phyloP scores from a whole-genome alignment of 176 grass and related monocot genomes.

The Eleusine coracana region DNA sequence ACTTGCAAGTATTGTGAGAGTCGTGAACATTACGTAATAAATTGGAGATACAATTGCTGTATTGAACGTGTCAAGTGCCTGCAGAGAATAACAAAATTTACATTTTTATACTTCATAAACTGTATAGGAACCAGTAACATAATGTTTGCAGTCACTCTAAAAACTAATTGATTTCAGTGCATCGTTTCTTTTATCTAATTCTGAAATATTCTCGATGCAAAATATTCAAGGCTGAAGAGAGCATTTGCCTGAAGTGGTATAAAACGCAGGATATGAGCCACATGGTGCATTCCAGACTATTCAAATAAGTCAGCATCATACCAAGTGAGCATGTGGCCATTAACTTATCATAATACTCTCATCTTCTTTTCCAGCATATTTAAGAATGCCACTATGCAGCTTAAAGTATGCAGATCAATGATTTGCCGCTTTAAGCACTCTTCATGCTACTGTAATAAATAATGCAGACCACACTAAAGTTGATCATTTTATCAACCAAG shows the following conservation, averaged over 20 bases:
- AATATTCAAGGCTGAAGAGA: neutral
- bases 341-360: neutral
- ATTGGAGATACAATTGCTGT: conserved; percentile 98
- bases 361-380: conserved; percentile 23
- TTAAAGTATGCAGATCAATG: conserved; percentile 5
- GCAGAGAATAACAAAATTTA: neutral
- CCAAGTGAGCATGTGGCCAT: conserved; percentile 7
- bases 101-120: conserved; percentile 15
- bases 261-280: neutral
- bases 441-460: neutral
- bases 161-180: neutral
- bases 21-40: conserved; percentile 98
- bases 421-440: neutral
- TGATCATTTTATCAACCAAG: neutral
- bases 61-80: conserved; percentile 97
- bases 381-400: conserved; percentile 4
- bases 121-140: neutral
- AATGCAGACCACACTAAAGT: neutral
- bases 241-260: conserved; percentile 7
- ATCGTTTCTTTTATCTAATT: neutral
- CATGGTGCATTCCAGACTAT: neutral
- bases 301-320: conserved; percentile 1
- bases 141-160: conserved; percentile 3
- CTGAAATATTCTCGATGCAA: neutral
- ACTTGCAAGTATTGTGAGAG: conserved; percentile 90